Base-by-base conservation (phyloP, 2,329 filamentous ascomycete genomes). In the Diatrype stigma region DNA sequence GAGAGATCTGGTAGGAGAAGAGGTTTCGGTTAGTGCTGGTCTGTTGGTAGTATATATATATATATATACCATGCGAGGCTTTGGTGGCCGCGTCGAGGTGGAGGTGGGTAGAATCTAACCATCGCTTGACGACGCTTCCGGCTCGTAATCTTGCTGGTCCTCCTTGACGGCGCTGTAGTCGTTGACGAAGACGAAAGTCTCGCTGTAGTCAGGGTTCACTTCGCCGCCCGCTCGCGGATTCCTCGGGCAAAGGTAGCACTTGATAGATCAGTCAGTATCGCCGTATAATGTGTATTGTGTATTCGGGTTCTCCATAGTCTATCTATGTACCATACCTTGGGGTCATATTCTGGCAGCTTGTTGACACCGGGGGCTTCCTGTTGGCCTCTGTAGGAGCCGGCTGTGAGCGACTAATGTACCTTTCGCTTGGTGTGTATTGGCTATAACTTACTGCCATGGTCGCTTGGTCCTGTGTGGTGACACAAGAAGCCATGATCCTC, bases 151-250 rank as follows among this genome's bases (percentile, higher is more conserved):
- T 28, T 86, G 85, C 70, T 99, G 94, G 56, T 89, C 79, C 71
- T 96, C 92, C 73, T 96, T 96, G 47, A 99, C 93, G 2, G 94
- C 94, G 63, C 90, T 95, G 72, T 94, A 99, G 69, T 99, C 94
- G 64, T 99, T 99, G 60, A 97, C 88, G 65, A 99, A 99, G 37
- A 93, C 87, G 67, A 95, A 97, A 0, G 91, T 96, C 63, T 83
- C 83, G 48, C 88, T 79, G 67, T 97, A 99, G 49, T 88, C 77
- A 1, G 94, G 93, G 63, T 99, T 99, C 53, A 71, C 68, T 63
- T 94, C 90, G 50, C 94, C 94, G 61, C 90, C 85, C 3, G 94
- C 94, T 51, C 94, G 86, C 58, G 87, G 79, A 68, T 99, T 99
- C 35, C 91, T 84, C 1, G 94, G 94, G 66, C 94, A 99, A 10